Evolutionary conservation across 192 early-diverging fungal genomes (phyloP), one percentile per base, ranked within the genome.

Genomic region (Spizellomyces punctatus): DNA sequence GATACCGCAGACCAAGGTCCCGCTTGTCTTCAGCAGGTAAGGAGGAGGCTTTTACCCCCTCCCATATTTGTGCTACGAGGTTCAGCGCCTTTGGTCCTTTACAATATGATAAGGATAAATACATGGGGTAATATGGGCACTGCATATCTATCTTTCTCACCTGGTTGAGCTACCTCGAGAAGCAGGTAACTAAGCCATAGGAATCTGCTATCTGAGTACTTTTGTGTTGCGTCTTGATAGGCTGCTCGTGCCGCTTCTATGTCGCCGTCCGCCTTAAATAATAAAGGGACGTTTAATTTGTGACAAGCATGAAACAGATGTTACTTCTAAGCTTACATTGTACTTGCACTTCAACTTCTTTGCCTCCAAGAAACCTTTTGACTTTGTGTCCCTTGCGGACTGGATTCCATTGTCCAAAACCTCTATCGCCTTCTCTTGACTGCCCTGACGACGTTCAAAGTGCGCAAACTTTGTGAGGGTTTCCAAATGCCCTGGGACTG

Each of bases 401-500:
- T 64, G 62, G 22, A 85, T 71, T 49, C 79, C 81, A 27, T 69
- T 67, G n/a, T 68, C 76, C n/a, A 88, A 73, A 7, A 81, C 59
- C 12, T 79, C 76, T 17, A 78, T 55, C 17, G 79, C 80, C 46
- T 76, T 79, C 9, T 76, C 56, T n/a, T 77, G 6, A 5, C 80
- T 75, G 14, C 78, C 72, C 21, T 83, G 83, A 27, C 91, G 77
- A 19, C 88, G 76, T 61, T 91, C 86, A 73, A 91, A 92, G 70
- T 91, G 81, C 8, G 83, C 81, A 70, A 78, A 88, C 43, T 86
- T 86, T 41, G 82, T 75, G 43, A 89, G 72, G 2, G 88, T 83
- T 63, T 92, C 91, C 12, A 88, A 77, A 63, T 90, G 89, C 17
- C 82, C 88, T 19, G 89, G 87, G 49, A 88, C 89, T 91, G 56